Evolutionary conservation across 108 stramenopile species (phyloP).

Genomic region (Fragilariopsis cylindrus): DNA sequence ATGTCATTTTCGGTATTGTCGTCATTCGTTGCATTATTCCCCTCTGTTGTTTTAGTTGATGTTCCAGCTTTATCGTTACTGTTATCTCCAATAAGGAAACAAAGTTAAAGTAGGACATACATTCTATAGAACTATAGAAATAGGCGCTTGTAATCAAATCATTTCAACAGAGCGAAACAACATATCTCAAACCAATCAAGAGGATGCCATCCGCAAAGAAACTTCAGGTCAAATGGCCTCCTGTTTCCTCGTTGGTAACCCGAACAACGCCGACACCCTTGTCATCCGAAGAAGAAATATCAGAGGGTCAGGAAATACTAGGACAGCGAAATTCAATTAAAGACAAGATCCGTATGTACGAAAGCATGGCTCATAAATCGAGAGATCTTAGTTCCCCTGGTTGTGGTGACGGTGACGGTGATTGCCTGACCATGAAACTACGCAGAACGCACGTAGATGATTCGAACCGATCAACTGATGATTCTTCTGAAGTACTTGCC

Average conservation of each 20-base stretch:
- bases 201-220: not conserved
- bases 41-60: not conserved
- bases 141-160: too few relatives aligned
- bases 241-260: not conserved
- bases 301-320: not conserved
- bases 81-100: too few relatives aligned
- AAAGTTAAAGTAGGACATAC: too few relatives aligned
- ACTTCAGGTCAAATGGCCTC: constrained; percentile 7
- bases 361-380: constrained; percentile 1
- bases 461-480: not conserved
- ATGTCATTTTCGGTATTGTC: not conserved
- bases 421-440: not conserved
- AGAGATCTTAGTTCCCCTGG: not conserved
- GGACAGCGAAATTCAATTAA: not conserved
- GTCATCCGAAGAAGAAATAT: not conserved
- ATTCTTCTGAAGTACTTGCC: not conserved
- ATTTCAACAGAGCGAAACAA: too few relatives aligned
- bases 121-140: too few relatives aligned
- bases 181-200: too few relatives aligned
- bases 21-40: not conserved
- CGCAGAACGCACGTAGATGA: not conserved
- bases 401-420: not conserved
- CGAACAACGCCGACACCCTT: not conserved
- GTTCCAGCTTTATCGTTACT: not conserved
- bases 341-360: constrained; percentile 2